Percentiles rank a stretch among this genome's conserved stretches.
Evolutionary conservation across 2,329 filamentous ascomycete species (phyloP).

Genomic region (Aspergillus unguis): DNA sequence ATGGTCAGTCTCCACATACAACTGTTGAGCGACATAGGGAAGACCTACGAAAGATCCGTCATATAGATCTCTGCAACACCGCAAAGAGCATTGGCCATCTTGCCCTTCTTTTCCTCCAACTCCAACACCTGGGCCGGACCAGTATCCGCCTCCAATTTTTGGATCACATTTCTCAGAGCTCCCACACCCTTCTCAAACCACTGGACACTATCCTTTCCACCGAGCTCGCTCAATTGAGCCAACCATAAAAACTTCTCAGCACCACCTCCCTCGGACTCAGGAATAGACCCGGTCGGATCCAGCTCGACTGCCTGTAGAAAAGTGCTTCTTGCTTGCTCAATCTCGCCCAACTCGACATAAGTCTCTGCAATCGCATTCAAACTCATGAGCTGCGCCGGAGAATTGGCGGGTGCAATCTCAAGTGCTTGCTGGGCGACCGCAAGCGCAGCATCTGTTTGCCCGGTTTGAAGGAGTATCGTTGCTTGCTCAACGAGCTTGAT

Average conservation of each 20-base stretch:
- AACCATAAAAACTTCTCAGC: slow-evolving; percentile 94
- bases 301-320: slow-evolving; percentile 71
- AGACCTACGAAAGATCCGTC: slow-evolving; percentile 81
- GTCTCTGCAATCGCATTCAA: slow-evolving; percentile 78
- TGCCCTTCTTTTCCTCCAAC: slow-evolving; percentile 69
- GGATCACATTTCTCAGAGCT: slow-evolving; percentile 69
- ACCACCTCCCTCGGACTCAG: slow-evolving; percentile 72
- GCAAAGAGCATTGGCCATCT: slow-evolving; percentile 87
- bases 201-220: slow-evolving; percentile 57
- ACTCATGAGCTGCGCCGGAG: slow-evolving; percentile 51
- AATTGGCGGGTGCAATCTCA: slow-evolving; percentile 31
- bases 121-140: slow-evolving; percentile 37
- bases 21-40: neutral
- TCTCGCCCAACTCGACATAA: slow-evolving; percentile 75
- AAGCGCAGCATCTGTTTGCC: slow-evolving; percentile 57
- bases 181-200: slow-evolving; percentile 65
- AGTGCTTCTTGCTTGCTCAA: slow-evolving; percentile 67
- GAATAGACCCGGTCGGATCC: slow-evolving; percentile 69
- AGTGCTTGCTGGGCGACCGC: slow-evolving; percentile 54
- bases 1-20: neutral
- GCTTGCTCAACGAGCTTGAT: slow-evolving; percentile 57
- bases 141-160: slow-evolving; percentile 55
- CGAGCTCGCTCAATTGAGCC: slow-evolving; percentile 74
- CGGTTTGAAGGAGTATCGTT: slow-evolving; percentile 55
- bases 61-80: slow-evolving; percentile 96